Conservation (phyloP, 2,329 filamentous ascomycete genomes). For the Coniochaeta prunicola region DNA sequence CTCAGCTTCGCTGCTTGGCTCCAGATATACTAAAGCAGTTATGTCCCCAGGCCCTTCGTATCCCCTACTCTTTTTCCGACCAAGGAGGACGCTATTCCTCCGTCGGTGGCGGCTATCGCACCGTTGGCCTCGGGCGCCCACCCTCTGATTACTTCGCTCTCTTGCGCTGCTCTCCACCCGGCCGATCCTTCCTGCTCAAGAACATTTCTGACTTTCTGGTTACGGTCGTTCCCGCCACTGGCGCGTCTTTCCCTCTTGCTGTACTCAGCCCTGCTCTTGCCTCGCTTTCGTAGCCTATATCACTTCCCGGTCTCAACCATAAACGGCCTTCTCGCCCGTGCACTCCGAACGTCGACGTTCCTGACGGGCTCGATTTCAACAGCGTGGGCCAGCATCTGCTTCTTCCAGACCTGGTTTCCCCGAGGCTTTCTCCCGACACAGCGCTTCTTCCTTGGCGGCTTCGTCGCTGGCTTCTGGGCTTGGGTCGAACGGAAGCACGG, state of each 20-base stretch:
- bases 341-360: conserved; percentile 70
- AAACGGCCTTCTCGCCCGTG: conserved; percentile 57
- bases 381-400: conserved; percentile 81
- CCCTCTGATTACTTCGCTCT: conserved; percentile 75
- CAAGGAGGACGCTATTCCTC: conserved; percentile 56
- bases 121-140: conserved; percentile 80
- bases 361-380: conserved; percentile 78
- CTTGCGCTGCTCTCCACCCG: conserved; percentile 85
- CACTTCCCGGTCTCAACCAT: conserved; percentile 60
- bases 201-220: conserved; percentile 82
- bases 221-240: conserved; percentile 72
- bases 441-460: conserved; percentile 84
- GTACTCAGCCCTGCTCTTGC: conserved; percentile 64
- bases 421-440: conserved; percentile 69
- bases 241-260: conserved; percentile 71
- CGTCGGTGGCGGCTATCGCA: conserved; percentile 59
- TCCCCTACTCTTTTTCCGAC: conserved; percentile 82
- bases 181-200: conserved; percentile 80
- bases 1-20: not conserved
- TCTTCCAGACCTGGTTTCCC: conserved; percentile 77
- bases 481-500: conserved; percentile 63
- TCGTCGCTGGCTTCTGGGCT: conserved; percentile 78
- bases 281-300: conserved; percentile 61
- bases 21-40: conserved; percentile 10
- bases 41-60: conserved; percentile 54